phyloP scores from a whole-genome alignment of 371 early-diverging fungal genomes.

The Nosema muscidifuracis region DNA sequence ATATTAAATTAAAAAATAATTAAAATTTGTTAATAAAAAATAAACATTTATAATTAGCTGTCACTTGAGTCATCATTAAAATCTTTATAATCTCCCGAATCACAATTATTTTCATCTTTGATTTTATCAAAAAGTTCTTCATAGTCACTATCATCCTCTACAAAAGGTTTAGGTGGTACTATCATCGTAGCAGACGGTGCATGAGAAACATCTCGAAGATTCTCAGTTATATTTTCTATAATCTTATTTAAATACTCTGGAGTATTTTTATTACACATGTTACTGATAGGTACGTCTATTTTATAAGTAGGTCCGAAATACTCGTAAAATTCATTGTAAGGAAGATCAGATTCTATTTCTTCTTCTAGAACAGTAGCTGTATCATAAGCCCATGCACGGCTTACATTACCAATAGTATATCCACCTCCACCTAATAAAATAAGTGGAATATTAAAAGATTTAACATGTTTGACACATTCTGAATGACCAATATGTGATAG shows the following conservation, averaged over 20 bases:
- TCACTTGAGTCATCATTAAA: conserved; percentile 12
- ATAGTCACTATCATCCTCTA: conserved; percentile 61
- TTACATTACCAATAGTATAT: conserved; percentile 93
- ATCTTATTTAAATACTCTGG: conserved; percentile 70
- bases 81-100: conserved; percentile 33
- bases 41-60: not conserved
- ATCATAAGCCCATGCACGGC: conserved; percentile 75
- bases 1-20: no score
- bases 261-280: conserved; percentile 79
- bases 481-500: conserved; percentile 74
- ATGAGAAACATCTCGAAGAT: conserved; percentile 73
- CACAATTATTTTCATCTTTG: conserved; percentile 32
- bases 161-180: conserved; percentile 65
- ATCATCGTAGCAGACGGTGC: conserved; percentile 95
- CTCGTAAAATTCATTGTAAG: conserved; percentile 58
- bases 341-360: conserved; percentile 54
- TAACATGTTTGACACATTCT: conserved; percentile 80
- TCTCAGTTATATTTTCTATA: conserved; percentile 70
- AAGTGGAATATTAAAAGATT: conserved; percentile 78
- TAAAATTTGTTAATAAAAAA: not conserved
- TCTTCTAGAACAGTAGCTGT: conserved; percentile 60
- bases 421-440: conserved; percentile 96
- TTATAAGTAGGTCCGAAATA: conserved; percentile 60
- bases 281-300: conserved; percentile 67
- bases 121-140: conserved; percentile 53